A percentile compares a stretch with the other conserved stretches of the same genome.
Evolutionary conservation across 768 basidiomycete species (phyloP).

Genomic region (Mycena filopes): DNA sequence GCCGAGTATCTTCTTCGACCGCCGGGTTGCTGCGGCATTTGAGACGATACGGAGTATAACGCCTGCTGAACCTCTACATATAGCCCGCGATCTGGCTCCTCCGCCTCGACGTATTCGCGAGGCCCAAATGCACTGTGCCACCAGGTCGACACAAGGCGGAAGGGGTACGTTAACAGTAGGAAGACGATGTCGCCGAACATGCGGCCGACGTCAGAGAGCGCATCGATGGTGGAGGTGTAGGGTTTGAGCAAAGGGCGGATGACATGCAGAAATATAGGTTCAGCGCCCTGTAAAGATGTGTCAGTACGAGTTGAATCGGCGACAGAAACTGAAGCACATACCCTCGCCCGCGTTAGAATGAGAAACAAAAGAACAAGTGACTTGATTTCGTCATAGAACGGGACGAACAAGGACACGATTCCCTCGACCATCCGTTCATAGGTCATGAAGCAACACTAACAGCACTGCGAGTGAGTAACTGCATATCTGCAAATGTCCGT

Average conservation of each 20-base stretch:
- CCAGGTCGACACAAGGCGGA: conserved; percentile 48
- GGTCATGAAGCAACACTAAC: conserved; percentile 71
- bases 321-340: conserved; percentile 47
- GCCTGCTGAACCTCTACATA: conserved; percentile 27
- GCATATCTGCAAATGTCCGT: conserved; percentile 15
- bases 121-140: conserved; percentile 45
- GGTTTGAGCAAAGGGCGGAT: conserved; percentile 84
- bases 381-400: conserved; percentile 89
- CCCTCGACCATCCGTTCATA: conserved; percentile 77
- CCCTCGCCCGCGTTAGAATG: conserved; percentile 79
- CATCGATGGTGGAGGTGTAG: conserved; percentile 74
- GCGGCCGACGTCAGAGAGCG: conserved; percentile 66
- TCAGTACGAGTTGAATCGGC: background rate
- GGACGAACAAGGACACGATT: conserved; percentile 75
- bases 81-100: conserved; percentile 8
- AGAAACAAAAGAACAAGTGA: conserved; percentile 78
- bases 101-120: conserved; percentile 16
- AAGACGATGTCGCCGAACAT: conserved; percentile 74
- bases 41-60: conserved; percentile 17
- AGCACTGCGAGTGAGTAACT: background rate
- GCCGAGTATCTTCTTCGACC: conserved; percentile 16
- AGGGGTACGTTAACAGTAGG: conserved; percentile 51
- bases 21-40: conserved; percentile 8
- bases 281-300: conserved; percentile 71
- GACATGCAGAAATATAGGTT: conserved; percentile 84